These are phyloP conservation scores for Naematelia aurantialba DNA, from an alignment of 768 basidiomycete species.

Conservation along the genomic window DNA sequence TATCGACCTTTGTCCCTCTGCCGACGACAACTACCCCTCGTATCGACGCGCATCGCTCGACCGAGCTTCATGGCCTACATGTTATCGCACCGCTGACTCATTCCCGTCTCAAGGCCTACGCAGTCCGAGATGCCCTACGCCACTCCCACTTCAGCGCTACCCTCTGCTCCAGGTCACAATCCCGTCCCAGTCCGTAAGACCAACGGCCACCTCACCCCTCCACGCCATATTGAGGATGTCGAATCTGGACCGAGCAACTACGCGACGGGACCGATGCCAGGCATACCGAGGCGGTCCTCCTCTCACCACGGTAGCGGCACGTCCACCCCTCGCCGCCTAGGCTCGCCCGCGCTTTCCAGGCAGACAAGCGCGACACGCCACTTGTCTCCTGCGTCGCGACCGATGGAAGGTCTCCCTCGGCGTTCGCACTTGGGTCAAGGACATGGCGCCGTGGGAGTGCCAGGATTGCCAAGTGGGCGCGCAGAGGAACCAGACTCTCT, in stretches of 20 bases:
- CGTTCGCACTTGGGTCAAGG: conserved; percentile 8
- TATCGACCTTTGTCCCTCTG: background rate
- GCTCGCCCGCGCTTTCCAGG: conserved; percentile 27
- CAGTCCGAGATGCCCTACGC: conserved; percentile 45
- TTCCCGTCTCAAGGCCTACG: conserved; percentile 2
- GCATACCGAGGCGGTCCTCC: conserved; percentile 41
- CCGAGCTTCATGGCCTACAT: background rate
- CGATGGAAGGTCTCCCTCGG: conserved; percentile 37
- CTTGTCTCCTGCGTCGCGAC: conserved; percentile 22
- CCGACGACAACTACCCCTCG: background rate
- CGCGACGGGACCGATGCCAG: conserved; percentile 39
- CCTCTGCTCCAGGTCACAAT: conserved; percentile 34
- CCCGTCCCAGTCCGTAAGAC: conserved; percentile 15
- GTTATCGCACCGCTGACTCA: background rate
- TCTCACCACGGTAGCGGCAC: conserved; percentile 19
- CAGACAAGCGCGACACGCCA: conserved; percentile 19
- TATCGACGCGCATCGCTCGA: background rate
- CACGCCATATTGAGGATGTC: conserved; percentile 26
- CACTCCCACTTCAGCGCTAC: conserved; percentile 38
- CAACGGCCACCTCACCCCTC: conserved; percentile 25
- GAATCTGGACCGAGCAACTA: conserved; percentile 8
- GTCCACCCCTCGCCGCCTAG: conserved; percentile 24
- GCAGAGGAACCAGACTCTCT: conserved; percentile 24
- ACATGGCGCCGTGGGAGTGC: conserved; percentile 9
- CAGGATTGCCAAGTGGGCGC: conserved; percentile 14